Evolutionary conservation across 768 basidiomycete genomes (phyloP).

Genomic region (Lactifluus echinatus): DNA sequence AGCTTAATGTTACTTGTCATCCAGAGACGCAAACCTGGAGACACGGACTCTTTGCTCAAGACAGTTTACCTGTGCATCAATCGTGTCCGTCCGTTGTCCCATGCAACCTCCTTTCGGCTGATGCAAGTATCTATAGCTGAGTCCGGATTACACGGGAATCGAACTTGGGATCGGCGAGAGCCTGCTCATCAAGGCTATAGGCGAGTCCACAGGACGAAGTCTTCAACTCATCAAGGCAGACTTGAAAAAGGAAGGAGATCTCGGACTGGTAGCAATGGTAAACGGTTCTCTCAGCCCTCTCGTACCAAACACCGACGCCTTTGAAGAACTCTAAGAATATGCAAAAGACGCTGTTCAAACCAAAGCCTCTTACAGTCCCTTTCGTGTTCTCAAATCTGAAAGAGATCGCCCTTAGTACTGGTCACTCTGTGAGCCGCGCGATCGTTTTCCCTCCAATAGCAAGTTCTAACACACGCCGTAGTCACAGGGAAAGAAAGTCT

Average conservation of each 20-base stretch:
- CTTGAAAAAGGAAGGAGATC: constrained; percentile 89
- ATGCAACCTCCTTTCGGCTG: background rate
- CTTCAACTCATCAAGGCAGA: constrained; percentile 78
- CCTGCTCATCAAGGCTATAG: constrained; percentile 89
- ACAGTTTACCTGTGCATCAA: constrained; percentile 96
- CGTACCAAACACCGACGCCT: background rate
- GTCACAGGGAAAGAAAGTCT: constrained; percentile 94
- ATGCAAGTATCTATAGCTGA: constrained; percentile 43
- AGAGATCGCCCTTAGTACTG: constrained; percentile 81
- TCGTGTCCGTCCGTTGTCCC: constrained; percentile 44
- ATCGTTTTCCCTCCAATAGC: background rate
- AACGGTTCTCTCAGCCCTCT: constrained; percentile 19
- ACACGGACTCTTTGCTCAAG: constrained; percentile 70
- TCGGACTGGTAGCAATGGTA: constrained; percentile 95
- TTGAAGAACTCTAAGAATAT: constrained; percentile 82
- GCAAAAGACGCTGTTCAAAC: constrained; percentile 91
- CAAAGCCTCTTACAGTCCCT: constrained; percentile 81
- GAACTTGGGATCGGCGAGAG: constrained; percentile 97
- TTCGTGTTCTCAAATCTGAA: constrained; percentile 84
- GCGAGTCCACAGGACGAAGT: constrained; percentile 89
- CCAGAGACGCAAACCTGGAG: constrained; percentile 68
- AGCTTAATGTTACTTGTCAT: constrained; percentile 86
- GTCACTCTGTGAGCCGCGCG: constrained; percentile 58
- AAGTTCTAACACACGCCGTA: constrained; percentile 26
- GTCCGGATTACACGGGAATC: constrained; percentile 91